Percentiles rank a stretch among this genome's conserved stretches.
Conservation (phyloP, 1,139 yeast genomes). For the Debaryomyces psychrophilus region DNA sequence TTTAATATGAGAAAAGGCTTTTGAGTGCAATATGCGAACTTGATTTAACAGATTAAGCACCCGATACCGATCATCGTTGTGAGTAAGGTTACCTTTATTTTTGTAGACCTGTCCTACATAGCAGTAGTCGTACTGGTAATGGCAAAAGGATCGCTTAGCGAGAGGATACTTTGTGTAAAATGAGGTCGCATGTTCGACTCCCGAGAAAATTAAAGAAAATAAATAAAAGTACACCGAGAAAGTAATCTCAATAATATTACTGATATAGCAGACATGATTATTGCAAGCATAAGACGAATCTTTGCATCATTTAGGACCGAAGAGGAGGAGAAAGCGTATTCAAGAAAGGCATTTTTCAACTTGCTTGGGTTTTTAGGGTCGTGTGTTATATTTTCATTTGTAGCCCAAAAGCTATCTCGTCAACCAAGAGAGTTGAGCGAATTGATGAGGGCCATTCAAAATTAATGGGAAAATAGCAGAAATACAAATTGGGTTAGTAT, state of each 20-base stretch:
- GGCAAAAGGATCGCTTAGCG: too few species aligned
- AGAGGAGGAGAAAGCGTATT: slow-evolving; percentile 78
- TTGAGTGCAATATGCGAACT: slow-evolving; percentile 83
- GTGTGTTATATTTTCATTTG: slow-evolving; percentile 77
- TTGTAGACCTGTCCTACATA: slow-evolving; percentile 1
- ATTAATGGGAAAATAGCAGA: background rate
- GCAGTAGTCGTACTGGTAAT: background rate
- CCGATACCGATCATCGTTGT: slow-evolving; percentile 81
- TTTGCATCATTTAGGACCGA: slow-evolving; percentile 84
- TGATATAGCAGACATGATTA: slow-evolving; percentile 38
- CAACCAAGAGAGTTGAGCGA: slow-evolving; percentile 34
- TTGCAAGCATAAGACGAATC: slow-evolving; percentile 72
- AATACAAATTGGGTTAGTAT: background rate
- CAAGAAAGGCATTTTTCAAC: slow-evolving; percentile 81
- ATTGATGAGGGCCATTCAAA: slow-evolving; percentile 11
- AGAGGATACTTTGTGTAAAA: background rate
- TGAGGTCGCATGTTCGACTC: slow-evolving; percentile 1
- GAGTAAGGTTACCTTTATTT: slow-evolving; percentile 39
- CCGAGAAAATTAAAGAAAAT: background rate
- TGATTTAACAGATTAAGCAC: slow-evolving; percentile 46
- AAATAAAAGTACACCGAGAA: background rate
- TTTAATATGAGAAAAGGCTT: slow-evolving; percentile 45
- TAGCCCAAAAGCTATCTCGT: slow-evolving; percentile 66
- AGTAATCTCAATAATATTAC: slow-evolving; percentile 20
- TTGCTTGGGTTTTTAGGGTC: slow-evolving; percentile 79